Evolutionary conservation across 164 flowering plant species (phyloP), one percentile per base, ranked within the genome.

Genomic region (Vitis amurensis): DNA sequence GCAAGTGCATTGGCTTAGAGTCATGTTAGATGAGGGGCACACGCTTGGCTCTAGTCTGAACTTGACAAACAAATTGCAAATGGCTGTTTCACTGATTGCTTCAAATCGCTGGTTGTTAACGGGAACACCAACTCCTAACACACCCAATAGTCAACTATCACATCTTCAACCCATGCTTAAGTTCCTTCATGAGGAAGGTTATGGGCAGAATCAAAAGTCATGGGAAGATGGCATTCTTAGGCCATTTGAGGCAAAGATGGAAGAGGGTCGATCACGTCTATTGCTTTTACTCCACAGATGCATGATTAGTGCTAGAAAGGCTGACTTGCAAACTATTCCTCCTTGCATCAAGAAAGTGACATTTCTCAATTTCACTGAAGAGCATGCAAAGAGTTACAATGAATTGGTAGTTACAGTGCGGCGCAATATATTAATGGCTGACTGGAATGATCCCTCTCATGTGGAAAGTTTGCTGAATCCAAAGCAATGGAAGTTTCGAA

Each of bases 391-490:
- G 73, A 91, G 87, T 83, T 95, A 95, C 73, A 95, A 95, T 83
- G 99, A 95, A 74, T 79, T 95, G 78, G 99, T 91, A 23, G 96
- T 84, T 70, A 95, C 98, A 49, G 91, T 95, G 68, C 83, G 91
- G 58, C 91, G 98, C 19, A 95, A 95, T 77, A 90, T 95, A 75
- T 72, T 95, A 71, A 83, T 90, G 94, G 98, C 97, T 72, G 99
- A 95, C 74, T 95, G 99, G 99, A 93, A 93, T 77, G 99, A 95
- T 81, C 97, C 98, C 68, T 88, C 96, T 61, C 99, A 95, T 78
- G 91, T 93, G 68, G 98, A 95, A 80, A 93, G 98, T 80, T 85
- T 95, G 62, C 79, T 95, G 76, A 95, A 93, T 68, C 93, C 93
- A 63, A 95, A 90, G 78, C 99, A 95, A 67, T 95, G 99, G 99